phyloP scores from a whole-genome alignment of 1,284 basidiomycete species.

The Rhizoctonia solani region DNA sequence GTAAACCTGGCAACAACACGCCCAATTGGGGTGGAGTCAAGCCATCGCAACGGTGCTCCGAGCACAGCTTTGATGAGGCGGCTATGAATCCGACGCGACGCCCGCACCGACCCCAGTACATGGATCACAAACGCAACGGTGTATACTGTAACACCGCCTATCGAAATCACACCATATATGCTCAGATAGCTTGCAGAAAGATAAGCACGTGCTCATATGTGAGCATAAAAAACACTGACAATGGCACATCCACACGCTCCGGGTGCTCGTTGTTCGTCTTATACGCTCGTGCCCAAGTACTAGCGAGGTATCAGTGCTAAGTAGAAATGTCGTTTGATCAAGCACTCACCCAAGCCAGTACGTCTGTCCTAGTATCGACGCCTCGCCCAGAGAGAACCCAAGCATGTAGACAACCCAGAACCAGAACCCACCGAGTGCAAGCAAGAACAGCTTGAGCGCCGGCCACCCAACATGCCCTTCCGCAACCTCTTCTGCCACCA shows the following conservation, averaged over 20 bases:
- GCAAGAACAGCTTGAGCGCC: constrained; percentile 43
- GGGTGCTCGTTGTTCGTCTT: constrained; percentile 40
- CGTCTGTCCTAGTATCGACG: constrained; percentile 35
- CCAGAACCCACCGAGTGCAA: constrained; percentile 48
- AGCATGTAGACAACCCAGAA: constrained; percentile 45
- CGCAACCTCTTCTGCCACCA: constrained; percentile 63
- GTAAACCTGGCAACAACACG: constrained; percentile 51
- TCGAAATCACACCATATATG: constrained; percentile 45
- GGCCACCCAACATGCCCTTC: constrained; percentile 59
- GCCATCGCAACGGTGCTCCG: constrained; percentile 56
- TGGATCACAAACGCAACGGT: constrained; percentile 45
- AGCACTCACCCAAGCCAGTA: constrained; percentile 39
- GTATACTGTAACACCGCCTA: constrained; percentile 29
- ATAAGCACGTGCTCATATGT: constrained; percentile 4
- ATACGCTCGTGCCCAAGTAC: constrained; percentile 49
- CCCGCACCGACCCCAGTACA: constrained; percentile 53
- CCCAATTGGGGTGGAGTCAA: constrained; percentile 50
- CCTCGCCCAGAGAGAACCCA: constrained; percentile 30
- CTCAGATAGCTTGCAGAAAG: constrained; percentile 42
- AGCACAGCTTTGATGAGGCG: constrained; percentile 60
- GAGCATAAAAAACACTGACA: constrained; percentile 31
- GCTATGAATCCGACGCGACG: constrained; percentile 61
- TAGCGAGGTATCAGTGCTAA: constrained; percentile 30
- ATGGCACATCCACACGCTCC: constrained; percentile 44
- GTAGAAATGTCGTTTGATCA: constrained; percentile 37